Evolutionary conservation across 805 yeast species (phyloP).

Genomic region (Metschnikowia koreensis): DNA sequence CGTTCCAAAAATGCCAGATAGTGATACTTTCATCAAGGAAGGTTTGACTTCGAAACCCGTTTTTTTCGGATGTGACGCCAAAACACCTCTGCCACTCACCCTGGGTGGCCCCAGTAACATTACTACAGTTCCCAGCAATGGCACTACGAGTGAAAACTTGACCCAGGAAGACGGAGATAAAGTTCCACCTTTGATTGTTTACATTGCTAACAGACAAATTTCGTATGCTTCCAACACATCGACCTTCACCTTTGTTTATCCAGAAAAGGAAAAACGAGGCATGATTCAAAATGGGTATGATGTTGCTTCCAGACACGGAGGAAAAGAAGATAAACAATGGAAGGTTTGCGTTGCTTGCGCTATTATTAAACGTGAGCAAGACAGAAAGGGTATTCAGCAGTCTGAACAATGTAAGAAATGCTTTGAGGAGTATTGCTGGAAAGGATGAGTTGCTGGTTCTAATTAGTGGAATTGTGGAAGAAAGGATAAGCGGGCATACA

Average conservation of each 20-base stretch:
- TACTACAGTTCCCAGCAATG: neutral
- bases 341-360: constrained; percentile 79
- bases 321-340: constrained; percentile 66
- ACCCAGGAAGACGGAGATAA: constrained; percentile 6
- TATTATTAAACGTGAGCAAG: constrained; percentile 71
- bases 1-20: constrained; percentile 23
- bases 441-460: constrained; percentile 34
- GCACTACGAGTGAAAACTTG: constrained; percentile 8
- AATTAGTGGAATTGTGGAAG: neutral
- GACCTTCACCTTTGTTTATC: constrained; percentile 22
- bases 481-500: neutral
- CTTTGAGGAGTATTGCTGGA: constrained; percentile 74
- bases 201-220: constrained; percentile 26
- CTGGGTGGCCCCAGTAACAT: neutral
- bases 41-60: constrained; percentile 19
- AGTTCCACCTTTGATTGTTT: constrained; percentile 19
- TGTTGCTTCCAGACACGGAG: constrained; percentile 40
- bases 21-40: constrained; percentile 12
- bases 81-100: neutral
- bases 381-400: constrained; percentile 57
- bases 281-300: constrained; percentile 28
- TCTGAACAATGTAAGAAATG: constrained; percentile 67
- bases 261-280: constrained; percentile 18
- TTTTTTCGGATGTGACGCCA: constrained; percentile 25
- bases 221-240: constrained; percentile 24